Evolutionary conservation across 225 moss, liverwort and hornwort species (phyloP), one percentile per base, ranked within the genome.

Genomic region (Anthoceros angustus): DNA sequence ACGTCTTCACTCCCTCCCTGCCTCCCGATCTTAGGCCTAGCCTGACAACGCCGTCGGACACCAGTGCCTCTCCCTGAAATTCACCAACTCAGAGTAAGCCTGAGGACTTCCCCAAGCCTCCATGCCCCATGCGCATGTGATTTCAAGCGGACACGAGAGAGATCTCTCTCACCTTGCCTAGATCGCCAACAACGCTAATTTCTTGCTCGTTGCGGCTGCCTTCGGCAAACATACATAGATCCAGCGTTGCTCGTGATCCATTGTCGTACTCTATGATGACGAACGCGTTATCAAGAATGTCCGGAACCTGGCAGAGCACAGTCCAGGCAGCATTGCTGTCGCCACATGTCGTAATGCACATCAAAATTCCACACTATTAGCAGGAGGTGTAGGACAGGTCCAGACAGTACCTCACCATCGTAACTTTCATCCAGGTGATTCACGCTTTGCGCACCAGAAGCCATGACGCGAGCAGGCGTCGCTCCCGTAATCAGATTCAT

Each of bases 191-290:
- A 0, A 88, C 84, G 7, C 84, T 82, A 63, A 92, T 86, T 71
- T 88, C 91, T 72, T 92, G 91, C 74, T 92, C 91, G 62, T 92
- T 92, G 60, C 75, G 72, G 64, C 86, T 84, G 20, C 91, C 91
- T 76, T 92, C 91, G 0, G 91, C 91, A 67, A 92, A 92, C 91
- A 92, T 92, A 68, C 91, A 92, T 0, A 92, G 78, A 72, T 92
- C 91, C 71, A 92, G 71, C 73, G 86, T 74, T 50, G 86, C 88
- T 6, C 91, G 82, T 24, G 79, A 67, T 39, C 84, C 86, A 32
- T 86, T 92, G 48, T 77, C 81, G 48, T 86, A 92, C 72, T 92
- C 91, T 45, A 92, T 84, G 50, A 87, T 71, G 61, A 76, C 77
- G 26, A 76, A 88, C 9, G 91, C 86, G 25, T 86, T 92, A 66